phyloP scores from a whole-genome alignment of 768 basidiomycete species.

The Naganishia friedmannii region DNA sequence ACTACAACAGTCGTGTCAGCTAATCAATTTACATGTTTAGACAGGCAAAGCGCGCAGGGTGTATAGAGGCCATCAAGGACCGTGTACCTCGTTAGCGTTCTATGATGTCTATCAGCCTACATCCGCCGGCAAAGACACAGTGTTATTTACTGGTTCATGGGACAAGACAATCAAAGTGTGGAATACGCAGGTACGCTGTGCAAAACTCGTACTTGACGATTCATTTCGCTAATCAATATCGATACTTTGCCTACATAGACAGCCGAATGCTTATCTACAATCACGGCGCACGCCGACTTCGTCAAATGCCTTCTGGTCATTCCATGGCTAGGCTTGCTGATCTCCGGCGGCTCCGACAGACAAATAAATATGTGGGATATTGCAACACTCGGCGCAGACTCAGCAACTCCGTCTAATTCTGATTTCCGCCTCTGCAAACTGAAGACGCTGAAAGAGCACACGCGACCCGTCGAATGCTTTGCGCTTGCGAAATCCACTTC shows the following conservation, averaged over 20 bases:
- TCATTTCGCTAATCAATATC: conserved; percentile 4
- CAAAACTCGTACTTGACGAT: conserved; percentile 3
- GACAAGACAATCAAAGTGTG: conserved; percentile 91
- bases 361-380: conserved; percentile 78
- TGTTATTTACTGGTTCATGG: conserved; percentile 90
- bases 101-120: conserved; percentile 48
- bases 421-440: conserved; percentile 51
- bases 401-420: not conserved
- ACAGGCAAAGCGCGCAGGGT: conserved; percentile 72
- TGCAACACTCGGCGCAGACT: conserved; percentile 12
- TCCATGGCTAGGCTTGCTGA: conserved; percentile 63
- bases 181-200: conserved; percentile 64
- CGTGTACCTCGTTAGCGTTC: conserved; percentile 79
- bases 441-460: conserved; percentile 77
- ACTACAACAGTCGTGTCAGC: conserved; percentile 1
- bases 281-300: conserved; percentile 80
- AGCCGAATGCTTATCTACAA: conserved; percentile 67
- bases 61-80: conserved; percentile 80
- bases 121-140: conserved; percentile 54
- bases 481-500: conserved; percentile 51
- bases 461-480: conserved; percentile 81
- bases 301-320: conserved; percentile 78
- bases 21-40: conserved; percentile 54
- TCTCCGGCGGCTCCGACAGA: conserved; percentile 89
- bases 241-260: conserved; percentile 57